These are phyloP conservation scores for Diaporthe ilicicola DNA, from an alignment of 2,329 filamentous ascomycete species.

Conservation along the genomic window DNA sequence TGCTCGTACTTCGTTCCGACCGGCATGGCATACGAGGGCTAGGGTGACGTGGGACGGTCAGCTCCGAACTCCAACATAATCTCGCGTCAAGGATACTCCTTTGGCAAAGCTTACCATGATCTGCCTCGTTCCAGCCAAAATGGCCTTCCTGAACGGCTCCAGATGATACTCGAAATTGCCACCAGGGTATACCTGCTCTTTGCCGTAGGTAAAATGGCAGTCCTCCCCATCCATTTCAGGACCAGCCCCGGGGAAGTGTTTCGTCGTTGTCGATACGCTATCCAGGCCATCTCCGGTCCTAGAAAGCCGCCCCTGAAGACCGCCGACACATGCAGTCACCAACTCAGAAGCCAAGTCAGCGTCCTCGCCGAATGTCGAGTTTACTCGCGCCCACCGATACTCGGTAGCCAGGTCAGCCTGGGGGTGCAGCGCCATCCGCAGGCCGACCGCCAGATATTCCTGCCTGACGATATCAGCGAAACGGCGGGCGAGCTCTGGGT, in stretches of 20 bases:
- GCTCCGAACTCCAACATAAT: not conserved
- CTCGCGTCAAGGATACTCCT: not conserved
- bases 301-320: constrained; percentile 49
- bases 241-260: constrained; percentile 63
- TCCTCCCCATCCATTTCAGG: constrained; percentile 59
- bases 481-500: constrained; percentile 50
- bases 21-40: constrained; percentile 40
- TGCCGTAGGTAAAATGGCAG: constrained; percentile 60
- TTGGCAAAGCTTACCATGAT: constrained; percentile 54
- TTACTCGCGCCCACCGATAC: constrained; percentile 57
- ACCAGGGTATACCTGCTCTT: constrained; percentile 60
- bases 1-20: constrained; percentile 55
- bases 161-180: constrained; percentile 59
- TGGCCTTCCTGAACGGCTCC: constrained; percentile 58
- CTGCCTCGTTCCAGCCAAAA: constrained; percentile 56
- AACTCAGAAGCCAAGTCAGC: constrained; percentile 49
- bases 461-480: constrained; percentile 60
- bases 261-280: constrained; percentile 58
- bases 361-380: constrained; percentile 57
- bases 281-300: constrained; percentile 45
- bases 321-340: constrained; percentile 55
- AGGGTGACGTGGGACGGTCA: not conserved
- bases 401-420: constrained; percentile 61
- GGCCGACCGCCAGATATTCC: constrained; percentile 53
- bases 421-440: constrained; percentile 57